Percentiles rank a stretch among this genome's conserved stretches.
Evolutionary conservation across 179 eudicot species (phyloP).

Genomic region (Camellia oleifera): DNA sequence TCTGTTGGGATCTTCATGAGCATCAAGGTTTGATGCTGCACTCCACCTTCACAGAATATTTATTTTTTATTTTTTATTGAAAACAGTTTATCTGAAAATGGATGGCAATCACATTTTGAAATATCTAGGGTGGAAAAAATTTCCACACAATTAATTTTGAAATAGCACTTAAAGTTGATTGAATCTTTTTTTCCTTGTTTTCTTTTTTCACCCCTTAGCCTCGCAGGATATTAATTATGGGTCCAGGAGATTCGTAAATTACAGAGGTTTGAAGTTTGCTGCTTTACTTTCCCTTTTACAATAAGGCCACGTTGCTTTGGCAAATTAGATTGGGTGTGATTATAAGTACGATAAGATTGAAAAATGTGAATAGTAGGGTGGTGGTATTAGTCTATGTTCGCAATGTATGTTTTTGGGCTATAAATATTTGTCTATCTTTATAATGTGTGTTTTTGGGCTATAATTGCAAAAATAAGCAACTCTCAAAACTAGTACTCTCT

Average conservation of each 20-base stretch:
- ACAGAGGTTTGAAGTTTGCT: background rate
- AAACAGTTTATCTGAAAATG: background rate
- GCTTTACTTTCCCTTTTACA: background rate
- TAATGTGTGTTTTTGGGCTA: too few relatives aligned
- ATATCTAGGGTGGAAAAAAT: too few relatives aligned
- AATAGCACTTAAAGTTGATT: background rate
- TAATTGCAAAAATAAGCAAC: too few relatives aligned
- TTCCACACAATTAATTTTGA: too few relatives aligned
- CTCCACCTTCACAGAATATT: background rate
- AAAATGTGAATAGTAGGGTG: too few relatives aligned
- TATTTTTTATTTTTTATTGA: background rate
- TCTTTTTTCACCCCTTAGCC: background rate
- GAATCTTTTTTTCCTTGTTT: background rate
- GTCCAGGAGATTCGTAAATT: background rate
- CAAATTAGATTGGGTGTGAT: too few relatives aligned
- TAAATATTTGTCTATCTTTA: too few relatives aligned
- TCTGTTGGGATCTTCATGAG: constrained; percentile 40
- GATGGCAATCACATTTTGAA: too few relatives aligned
- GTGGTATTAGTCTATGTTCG: too few relatives aligned
- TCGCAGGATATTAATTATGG: background rate
- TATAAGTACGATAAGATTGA: too few relatives aligned
- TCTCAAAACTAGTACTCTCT: too few relatives aligned
- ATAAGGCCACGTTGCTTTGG: background rate
- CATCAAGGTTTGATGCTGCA: constrained; percentile 13
- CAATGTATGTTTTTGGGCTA: too few relatives aligned